Evolutionary conservation across 148 eudicot genomes (phyloP).

Genomic region (Chenopodium suecicum): DNA sequence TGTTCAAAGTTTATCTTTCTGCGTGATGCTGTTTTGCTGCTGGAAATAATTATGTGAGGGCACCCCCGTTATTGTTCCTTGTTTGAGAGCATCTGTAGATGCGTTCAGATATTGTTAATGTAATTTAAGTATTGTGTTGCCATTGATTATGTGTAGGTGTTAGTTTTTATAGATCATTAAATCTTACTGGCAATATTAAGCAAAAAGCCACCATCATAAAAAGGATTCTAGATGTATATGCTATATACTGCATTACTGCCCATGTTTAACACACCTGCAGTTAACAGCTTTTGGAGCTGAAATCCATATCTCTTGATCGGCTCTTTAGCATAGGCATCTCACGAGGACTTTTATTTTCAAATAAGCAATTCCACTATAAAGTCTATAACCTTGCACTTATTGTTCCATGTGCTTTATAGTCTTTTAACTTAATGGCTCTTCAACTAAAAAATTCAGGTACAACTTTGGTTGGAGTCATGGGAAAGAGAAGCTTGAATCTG

Average conservation of each 20-base stretch:
- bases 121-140: too few species aligned
- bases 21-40: background rate
- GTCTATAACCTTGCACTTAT: background rate
- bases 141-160: too few species aligned
- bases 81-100: too few species aligned
- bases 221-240: too few species aligned
- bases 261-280: background rate
- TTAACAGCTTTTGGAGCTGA: background rate
- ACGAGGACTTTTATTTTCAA: slow-evolving; percentile 6
- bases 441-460: slow-evolving; percentile 46
- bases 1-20: background rate
- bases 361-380: background rate
- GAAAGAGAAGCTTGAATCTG: slow-evolving; percentile 96
- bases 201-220: too few species aligned
- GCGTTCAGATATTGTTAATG: too few species aligned
- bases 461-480: slow-evolving; percentile 99
- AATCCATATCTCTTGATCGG: background rate
- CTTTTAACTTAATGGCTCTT: slow-evolving; percentile 5
- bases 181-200: too few species aligned
- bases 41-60: background rate
- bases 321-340: slow-evolving; percentile 1
- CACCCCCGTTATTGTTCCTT: too few species aligned
- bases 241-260: too few species aligned
- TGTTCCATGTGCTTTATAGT: background rate
- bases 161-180: too few species aligned